Percentiles rank a stretch among this genome's conserved stretches.
phyloP scores from a whole-genome alignment of 306 rosid species.

The Potentilla sterilis region DNA sequence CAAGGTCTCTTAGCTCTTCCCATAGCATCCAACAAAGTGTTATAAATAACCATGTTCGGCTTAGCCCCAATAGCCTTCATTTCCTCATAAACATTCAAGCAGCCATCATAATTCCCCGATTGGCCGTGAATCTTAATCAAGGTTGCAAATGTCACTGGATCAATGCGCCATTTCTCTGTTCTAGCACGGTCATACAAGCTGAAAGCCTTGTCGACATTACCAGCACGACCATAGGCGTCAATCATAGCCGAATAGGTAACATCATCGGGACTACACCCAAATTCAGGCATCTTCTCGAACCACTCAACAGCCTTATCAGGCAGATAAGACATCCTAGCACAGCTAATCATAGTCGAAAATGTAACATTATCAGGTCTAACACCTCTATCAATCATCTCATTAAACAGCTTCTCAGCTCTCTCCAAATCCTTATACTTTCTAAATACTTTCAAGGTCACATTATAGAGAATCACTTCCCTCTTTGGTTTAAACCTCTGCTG shows the following conservation, averaged over 20 bases:
- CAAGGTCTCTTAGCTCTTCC: slow-evolving; percentile 68
- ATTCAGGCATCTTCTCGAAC: slow-evolving; percentile 77
- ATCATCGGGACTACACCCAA: slow-evolving; percentile 57
- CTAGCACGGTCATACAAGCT: slow-evolving; percentile 68
- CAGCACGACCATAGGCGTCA: slow-evolving; percentile 69
- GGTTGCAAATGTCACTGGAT: slow-evolving; percentile 49
- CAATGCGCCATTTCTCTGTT: slow-evolving; percentile 70
- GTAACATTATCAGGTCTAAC: slow-evolving; percentile 65
- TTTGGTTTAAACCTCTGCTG: slow-evolving; percentile 31
- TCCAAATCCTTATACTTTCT: slow-evolving; percentile 51
- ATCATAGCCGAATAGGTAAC: slow-evolving; percentile 60
- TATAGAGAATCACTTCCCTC: slow-evolving; percentile 54
- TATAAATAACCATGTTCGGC: slow-evolving; percentile 53
- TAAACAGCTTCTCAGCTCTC: slow-evolving; percentile 78
- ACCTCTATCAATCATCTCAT: slow-evolving; percentile 68
- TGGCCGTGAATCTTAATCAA: slow-evolving; percentile 71
- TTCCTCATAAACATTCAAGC: slow-evolving; percentile 73
- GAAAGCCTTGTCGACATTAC: slow-evolving; percentile 70
- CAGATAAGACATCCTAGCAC: slow-evolving; percentile 50
- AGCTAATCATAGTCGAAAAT: slow-evolving; percentile 68
- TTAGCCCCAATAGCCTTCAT: slow-evolving; percentile 75
- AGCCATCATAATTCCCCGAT: slow-evolving; percentile 68
- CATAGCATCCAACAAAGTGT: slow-evolving; percentile 70
- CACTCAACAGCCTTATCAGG: slow-evolving; percentile 69
- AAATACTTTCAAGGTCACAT: slow-evolving; percentile 65